Conservation (phyloP, 805 yeast genomes). For the Candida endomychidarum region DNA sequence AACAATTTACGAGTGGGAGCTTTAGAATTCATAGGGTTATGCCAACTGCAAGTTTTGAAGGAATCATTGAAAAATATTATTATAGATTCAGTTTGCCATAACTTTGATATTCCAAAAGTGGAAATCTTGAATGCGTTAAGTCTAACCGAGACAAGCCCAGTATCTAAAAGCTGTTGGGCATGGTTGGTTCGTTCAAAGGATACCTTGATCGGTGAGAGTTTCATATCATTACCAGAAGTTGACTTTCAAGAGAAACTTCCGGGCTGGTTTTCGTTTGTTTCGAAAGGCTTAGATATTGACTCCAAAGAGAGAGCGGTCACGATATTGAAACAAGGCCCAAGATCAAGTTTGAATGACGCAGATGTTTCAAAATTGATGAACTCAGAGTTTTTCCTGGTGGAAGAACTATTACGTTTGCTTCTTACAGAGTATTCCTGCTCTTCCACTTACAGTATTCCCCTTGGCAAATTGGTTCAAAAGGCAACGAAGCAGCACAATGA, state of each 20-base stretch:
- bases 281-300: background rate
- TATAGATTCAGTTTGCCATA: slow-evolving; percentile 12
- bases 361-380: slow-evolving; percentile 2
- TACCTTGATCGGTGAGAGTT: background rate
- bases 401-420: slow-evolving; percentile 1
- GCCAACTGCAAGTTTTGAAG: slow-evolving; percentile 9
- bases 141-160: background rate
- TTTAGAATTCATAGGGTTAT: slow-evolving; percentile 23
- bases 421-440: background rate
- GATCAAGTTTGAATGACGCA: slow-evolving; percentile 9
- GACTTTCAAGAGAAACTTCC: slow-evolving; percentile 1
- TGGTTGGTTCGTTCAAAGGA: slow-evolving; percentile 1
- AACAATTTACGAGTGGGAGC: slow-evolving; percentile 26
- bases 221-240: background rate
- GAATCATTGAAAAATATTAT: slow-evolving; percentile 10
- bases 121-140: background rate
- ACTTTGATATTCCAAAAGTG: slow-evolving; percentile 1
- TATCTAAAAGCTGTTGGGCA: slow-evolving; percentile 2
- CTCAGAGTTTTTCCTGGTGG: background rate
- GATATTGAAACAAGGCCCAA: background rate
- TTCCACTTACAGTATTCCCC: background rate
- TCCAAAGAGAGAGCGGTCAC: background rate
- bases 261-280: slow-evolving; percentile 14
- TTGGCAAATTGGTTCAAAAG: background rate
- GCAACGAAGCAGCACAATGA: background rate